phyloP scores from a whole-genome alignment of 2,329 filamentous ascomycete species.

The Colletotrichum cereale region DNA sequence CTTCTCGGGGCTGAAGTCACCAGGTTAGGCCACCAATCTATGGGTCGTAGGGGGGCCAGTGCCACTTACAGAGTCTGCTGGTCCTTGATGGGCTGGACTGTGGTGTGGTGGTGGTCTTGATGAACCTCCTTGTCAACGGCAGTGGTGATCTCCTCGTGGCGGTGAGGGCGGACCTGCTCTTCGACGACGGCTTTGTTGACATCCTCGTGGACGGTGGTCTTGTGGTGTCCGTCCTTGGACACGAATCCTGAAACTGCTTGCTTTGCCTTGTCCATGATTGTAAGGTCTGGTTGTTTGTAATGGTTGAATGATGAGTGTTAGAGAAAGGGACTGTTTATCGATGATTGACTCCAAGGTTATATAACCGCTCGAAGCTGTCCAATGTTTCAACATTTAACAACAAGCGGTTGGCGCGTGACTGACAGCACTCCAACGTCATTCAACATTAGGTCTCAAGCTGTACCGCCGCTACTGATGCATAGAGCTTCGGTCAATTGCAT shows the following conservation, averaged over 20 bases:
- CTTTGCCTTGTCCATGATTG: conserved; percentile 74
- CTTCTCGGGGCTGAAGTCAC: conserved; percentile 63
- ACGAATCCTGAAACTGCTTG: conserved; percentile 72
- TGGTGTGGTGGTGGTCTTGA: conserved; percentile 79
- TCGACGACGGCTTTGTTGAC: conserved; percentile 71
- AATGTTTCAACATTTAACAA: background rate
- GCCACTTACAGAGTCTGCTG: conserved; percentile 58
- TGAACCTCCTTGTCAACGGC: conserved; percentile 78
- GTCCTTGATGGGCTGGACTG: conserved; percentile 70
- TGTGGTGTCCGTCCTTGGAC: conserved; percentile 71
- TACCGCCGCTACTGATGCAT: background rate
- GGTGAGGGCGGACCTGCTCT: conserved; percentile 70
- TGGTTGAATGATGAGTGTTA: background rate
- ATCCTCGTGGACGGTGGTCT: conserved; percentile 78
- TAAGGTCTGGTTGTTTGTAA: background rate
- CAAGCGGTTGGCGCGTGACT: background rate
- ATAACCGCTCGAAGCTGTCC: background rate
- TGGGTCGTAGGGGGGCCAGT: conserved; percentile 20
- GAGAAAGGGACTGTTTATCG: fast-evolving
- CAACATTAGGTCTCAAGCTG: background rate
- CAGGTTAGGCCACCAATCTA: conserved; percentile 41
- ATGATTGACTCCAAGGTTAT: background rate
- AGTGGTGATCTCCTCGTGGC: conserved; percentile 71
- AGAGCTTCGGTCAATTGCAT: background rate
- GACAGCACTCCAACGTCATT: background rate